Evolutionary conservation across 2,329 filamentous ascomycete genomes (phyloP).

Genomic region (Aspergillus ustus): DNA sequence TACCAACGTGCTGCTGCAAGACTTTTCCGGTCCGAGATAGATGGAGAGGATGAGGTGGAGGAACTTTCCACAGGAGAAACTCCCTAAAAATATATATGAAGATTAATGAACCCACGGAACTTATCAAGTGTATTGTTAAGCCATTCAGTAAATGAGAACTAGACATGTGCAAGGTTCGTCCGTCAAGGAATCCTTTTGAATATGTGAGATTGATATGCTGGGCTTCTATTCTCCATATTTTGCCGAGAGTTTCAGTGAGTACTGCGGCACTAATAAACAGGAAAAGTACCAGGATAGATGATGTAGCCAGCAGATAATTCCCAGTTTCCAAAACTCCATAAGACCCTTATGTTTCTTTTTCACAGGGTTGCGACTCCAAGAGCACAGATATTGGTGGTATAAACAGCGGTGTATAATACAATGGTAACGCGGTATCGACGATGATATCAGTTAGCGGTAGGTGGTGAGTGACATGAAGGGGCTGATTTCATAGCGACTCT

Average conservation of each 20-base stretch:
- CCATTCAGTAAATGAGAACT: background rate
- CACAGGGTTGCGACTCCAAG: slow-evolving; percentile 19
- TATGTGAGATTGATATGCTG: slow-evolving; percentile 1
- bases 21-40: background rate
- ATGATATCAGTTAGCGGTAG: background rate
- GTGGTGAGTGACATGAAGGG: background rate
- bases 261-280: slow-evolving; percentile 21
- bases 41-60: background rate
- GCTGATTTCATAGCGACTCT: background rate
- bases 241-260: background rate
- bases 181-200: background rate
- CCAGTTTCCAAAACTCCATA: slow-evolving; percentile 41
- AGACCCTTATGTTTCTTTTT: slow-evolving; percentile 31
- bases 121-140: background rate
- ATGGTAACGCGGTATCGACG: slow-evolving; percentile 16
- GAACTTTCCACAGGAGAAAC: background rate
- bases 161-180: slow-evolving; percentile 5
- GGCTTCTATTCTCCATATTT: background rate
- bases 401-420: slow-evolving; percentile 38
- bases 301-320: slow-evolving; percentile 28
- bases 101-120: background rate
- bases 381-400: slow-evolving; percentile 4
- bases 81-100: slow-evolving; percentile 1
- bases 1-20: slow-evolving; percentile 26
- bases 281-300: slow-evolving; percentile 25